These are phyloP conservation scores for Cadophora malorum DNA, from an alignment of 2,329 filamentous ascomycete species.

Conservation along the genomic window DNA sequence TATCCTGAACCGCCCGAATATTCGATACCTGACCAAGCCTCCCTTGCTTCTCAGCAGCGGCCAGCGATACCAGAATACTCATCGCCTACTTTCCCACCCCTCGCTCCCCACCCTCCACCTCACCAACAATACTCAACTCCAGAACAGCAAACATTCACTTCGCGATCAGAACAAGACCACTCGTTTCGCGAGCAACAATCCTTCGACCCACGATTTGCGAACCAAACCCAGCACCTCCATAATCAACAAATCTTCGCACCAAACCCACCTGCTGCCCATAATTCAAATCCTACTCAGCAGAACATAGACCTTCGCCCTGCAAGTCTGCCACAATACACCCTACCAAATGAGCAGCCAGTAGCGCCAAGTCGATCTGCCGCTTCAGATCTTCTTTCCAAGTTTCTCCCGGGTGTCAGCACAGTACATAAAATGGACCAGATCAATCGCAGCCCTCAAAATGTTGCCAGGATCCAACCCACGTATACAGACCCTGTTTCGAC, in stretches of 20 bases:
- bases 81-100: background rate
- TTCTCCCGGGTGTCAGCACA: slow-evolving; percentile 37
- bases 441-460: slow-evolving; percentile 15
- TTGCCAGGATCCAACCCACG: slow-evolving; percentile 13
- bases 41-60: background rate
- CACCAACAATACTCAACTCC: background rate
- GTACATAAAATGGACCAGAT: slow-evolving; percentile 42
- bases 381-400: slow-evolving; percentile 41
- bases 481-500: slow-evolving; percentile 29
- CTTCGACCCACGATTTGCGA: background rate
- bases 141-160: slow-evolving; percentile 11
- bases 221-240: background rate
- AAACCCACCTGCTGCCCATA: background rate
- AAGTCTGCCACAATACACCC: background rate
- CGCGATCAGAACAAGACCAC: background rate
- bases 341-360: slow-evolving; percentile 10
- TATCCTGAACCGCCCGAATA: slow-evolving; percentile 14
- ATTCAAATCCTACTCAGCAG: background rate
- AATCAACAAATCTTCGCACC: slow-evolving; percentile 2
- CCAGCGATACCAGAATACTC: background rate
- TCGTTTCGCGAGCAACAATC: background rate
- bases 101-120: slow-evolving; percentile 5
- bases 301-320: background rate
- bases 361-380: slow-evolving; percentile 30
- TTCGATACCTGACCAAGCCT: background rate